phyloP scores from a whole-genome alignment of 2,329 filamentous ascomycete species.

The Xylaria sp. region DNA sequence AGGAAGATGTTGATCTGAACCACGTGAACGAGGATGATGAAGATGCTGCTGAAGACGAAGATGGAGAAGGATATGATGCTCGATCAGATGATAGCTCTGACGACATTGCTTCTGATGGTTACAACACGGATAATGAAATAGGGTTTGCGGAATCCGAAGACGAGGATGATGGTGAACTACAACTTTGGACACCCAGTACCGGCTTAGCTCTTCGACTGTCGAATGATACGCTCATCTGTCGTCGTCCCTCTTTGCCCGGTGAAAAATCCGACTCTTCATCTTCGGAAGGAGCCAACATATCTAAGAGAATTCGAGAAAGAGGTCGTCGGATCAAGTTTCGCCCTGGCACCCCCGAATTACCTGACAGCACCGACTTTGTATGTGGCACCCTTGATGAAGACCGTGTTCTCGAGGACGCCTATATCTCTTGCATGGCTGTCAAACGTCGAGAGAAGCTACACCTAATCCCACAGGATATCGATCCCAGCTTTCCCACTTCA shows the following conservation, averaged over 20 bases:
- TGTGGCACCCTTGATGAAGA: conserved; percentile 98
- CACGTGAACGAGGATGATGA: conserved; percentile 63
- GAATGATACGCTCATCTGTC: conserved; percentile 51
- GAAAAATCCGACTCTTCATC: conserved; percentile 71
- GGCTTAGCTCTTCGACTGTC: conserved; percentile 53
- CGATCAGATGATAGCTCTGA: conserved; percentile 67
- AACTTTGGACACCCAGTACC: conserved; percentile 64
- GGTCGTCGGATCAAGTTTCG: conserved; percentile 65
- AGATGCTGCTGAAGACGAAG: conserved; percentile 56
- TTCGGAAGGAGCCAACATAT: conserved; percentile 53
- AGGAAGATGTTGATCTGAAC: conserved; percentile 60
- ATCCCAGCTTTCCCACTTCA: conserved; percentile 95
- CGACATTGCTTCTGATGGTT: conserved; percentile 69
- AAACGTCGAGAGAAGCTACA: conserved; percentile 84
- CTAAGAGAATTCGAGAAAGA: conserved; percentile 49
- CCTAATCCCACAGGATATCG: conserved; percentile 92
- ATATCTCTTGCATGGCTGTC: conserved; percentile 84
- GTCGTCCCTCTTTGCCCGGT: conserved; percentile 55
- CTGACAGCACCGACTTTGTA: conserved; percentile 99
- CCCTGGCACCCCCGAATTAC: conserved; percentile 80
- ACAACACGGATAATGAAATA: conserved; percentile 78
- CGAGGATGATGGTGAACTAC: conserved; percentile 70
- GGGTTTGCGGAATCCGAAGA: conserved; percentile 76
- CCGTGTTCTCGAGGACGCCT: conserved; percentile 91
- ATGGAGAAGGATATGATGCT: conserved; percentile 59